Conservation (phyloP, 257 asterid species). For the Scutellaria baicalensis region DNA sequence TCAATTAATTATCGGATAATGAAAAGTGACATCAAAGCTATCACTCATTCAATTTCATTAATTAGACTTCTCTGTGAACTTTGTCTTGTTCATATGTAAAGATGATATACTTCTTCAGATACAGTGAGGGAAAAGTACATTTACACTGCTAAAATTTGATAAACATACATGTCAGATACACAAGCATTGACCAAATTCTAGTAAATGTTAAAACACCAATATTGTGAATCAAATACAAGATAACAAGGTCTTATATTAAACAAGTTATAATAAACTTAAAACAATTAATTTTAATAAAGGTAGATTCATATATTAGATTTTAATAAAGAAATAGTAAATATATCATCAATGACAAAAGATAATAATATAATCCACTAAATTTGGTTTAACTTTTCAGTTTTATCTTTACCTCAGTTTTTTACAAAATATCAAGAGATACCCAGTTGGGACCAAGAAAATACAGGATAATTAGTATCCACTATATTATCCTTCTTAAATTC, state of each 20-base stretch:
- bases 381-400: background rate
- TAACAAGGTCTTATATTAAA: background rate
- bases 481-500: background rate
- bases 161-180: background rate
- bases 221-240: background rate
- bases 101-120: background rate
- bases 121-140: background rate
- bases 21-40: background rate
- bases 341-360: background rate
- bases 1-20: background rate
- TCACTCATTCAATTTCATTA: background rate
- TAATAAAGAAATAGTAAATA: background rate
- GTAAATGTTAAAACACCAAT: background rate
- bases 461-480: background rate
- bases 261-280: background rate
- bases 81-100: background rate
- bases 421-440: background rate
- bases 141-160: background rate
- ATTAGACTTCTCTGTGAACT: background rate
- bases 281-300: background rate
- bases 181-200: background rate
- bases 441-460: background rate
- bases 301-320: background rate
- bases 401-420: background rate
- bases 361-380: background rate